phyloP scores from a whole-genome alignment of 768 basidiomycete species.

The Tulasnella sp. region DNA sequence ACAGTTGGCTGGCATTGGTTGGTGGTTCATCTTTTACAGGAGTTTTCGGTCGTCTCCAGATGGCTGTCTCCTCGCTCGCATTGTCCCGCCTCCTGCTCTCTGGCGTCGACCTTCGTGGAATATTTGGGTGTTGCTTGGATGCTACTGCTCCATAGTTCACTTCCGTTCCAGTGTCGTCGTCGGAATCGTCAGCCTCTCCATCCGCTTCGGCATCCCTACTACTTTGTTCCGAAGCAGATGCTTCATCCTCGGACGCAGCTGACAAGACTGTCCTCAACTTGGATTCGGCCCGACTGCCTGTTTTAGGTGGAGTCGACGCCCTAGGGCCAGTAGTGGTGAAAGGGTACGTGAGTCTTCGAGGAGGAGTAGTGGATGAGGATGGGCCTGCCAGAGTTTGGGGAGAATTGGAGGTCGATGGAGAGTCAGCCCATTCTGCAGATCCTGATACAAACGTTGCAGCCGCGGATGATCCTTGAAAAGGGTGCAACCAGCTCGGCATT shows the following conservation, averaged over 20 bases:
- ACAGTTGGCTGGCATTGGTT: not conserved
- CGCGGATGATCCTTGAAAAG: not conserved
- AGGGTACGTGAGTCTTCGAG: conserved; percentile 12
- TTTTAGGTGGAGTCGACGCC: not conserved
- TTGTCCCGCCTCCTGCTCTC: conserved; percentile 1
- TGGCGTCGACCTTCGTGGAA: not conserved
- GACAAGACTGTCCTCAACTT: conserved; percentile 35
- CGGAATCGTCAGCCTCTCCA: conserved; percentile 9
- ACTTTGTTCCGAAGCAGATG: conserved; percentile 3
- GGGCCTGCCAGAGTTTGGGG: not conserved
- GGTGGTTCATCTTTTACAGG: not conserved
- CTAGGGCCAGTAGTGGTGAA: not conserved
- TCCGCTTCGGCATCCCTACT: not conserved
- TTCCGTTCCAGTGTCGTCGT: conserved; percentile 16
- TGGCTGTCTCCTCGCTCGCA: conserved; percentile 6
- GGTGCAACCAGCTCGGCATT: conserved; percentile 2
- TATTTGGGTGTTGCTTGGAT: not conserved
- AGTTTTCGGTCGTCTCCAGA: not conserved
- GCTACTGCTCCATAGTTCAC: not conserved
- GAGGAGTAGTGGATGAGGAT: conserved; percentile 22
- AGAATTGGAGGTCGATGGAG: conserved; percentile 23
- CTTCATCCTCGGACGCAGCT: conserved; percentile 12
- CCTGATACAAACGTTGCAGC: conserved; percentile 8
- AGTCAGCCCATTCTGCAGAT: conserved; percentile 19
- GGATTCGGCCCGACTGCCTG: conserved; percentile 23